phyloP scores from a whole-genome alignment of 176 grass and related monocot species.

The Cymbopogon citratus region DNA sequence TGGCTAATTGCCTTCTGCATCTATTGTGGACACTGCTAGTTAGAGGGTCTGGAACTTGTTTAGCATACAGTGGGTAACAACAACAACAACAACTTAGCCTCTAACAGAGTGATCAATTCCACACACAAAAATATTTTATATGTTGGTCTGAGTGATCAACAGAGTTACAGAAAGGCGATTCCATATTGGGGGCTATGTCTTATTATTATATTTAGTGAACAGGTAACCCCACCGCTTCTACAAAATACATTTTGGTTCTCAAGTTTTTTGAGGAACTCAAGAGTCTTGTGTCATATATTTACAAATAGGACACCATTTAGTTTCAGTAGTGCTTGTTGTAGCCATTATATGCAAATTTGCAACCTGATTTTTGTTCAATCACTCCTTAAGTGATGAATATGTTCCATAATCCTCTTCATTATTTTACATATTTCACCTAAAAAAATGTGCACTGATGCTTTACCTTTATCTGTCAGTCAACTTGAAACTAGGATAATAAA shows the following conservation, averaged over 20 bases:
- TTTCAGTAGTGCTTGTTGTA: not conserved
- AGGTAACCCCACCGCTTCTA: not conserved
- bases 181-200: not conserved
- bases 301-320: not conserved
- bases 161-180: not conserved
- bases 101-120: too few species aligned
- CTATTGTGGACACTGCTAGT: not conserved
- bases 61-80: not conserved
- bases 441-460: not conserved
- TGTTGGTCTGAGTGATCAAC: not conserved
- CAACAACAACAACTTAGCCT: too few species aligned
- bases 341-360: not conserved
- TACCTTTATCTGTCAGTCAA: conserved; percentile 8
- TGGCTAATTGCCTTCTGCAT: not conserved
- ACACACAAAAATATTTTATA: not conserved
- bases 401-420: not conserved
- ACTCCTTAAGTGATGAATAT: not conserved
- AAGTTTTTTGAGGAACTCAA: not conserved
- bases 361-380: not conserved
- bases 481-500: conserved; percentile 11
- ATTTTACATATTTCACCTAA: not conserved
- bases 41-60: not conserved
- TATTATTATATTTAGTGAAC: not conserved
- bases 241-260: not conserved
- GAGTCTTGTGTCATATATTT: not conserved